Evolutionary conservation across 2,329 filamentous ascomycete species (phyloP), one percentile per base, ranked within the genome.

Genomic region (Septoria linicola): DNA sequence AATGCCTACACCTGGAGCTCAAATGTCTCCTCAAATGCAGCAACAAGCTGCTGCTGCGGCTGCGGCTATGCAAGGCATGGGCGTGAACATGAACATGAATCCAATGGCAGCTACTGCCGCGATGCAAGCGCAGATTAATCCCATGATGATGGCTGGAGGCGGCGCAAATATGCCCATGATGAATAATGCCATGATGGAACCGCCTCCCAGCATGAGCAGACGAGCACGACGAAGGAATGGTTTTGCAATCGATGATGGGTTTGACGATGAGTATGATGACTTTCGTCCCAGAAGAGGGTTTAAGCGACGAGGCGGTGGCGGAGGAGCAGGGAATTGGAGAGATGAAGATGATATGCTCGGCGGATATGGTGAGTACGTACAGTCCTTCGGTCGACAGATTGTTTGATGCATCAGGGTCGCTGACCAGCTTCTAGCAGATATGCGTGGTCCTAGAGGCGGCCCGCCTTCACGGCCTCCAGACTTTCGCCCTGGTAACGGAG

Each of bases 331-430:
- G 20, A 36, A 42, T 42, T 53, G 47, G 44, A 49, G 49, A 31
- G 54, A 54, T n/a, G 49, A 49, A 14, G 48, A 52, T 39, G 55
- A 54, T 39, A 39, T 55, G 49, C 46, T 56, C 10, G 57, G 49
- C 35, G 54, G 52, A 13, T 41, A 39, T n/a, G 45, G 54, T 57
- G 57, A 57, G 54, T 57, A 55, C 45, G 57, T 58, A 58, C 19
- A 30, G 32, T 35, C 30, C 19, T 8, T 23, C 11, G n/a, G 8
- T 14, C 17, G 6, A 11, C 17, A n/a, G 8, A 11, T 44, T 47
- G 19, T 31, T 47, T 17, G 30, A 14, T 16, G n/a, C n/a, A n/a
- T 16, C 19, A 13, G 8, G 8, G 20, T 41, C 30, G n/a, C 46
- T 49, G 19, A 49, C 20, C 13, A 13, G 20, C 41, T 35, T 23